Base-by-base conservation (phyloP, 1,139 yeast species). In the Yamadazyma mexicana region DNA sequence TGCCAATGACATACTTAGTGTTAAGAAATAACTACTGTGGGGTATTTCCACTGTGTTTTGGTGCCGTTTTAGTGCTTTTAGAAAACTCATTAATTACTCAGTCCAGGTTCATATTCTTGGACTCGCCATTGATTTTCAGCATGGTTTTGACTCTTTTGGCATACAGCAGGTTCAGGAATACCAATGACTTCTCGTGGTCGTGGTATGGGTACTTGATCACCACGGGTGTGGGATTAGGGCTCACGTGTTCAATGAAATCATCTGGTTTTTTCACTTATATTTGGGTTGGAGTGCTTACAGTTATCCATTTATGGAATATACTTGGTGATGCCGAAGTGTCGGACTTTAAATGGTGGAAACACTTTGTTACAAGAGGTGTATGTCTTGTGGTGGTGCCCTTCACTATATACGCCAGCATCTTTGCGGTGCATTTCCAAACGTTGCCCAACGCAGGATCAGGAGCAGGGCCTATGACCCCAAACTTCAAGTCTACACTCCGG, bases 81-180 rank as follows among this genome's bases (percentile, higher is more conserved):
- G 88, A 85, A 49, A 78, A 77, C 46, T 63, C 86, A 1, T 59
- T 79, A 35, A 69, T 75, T 3, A 62, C 77, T 1, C 77, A 75
- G 46, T 66, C 80, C 1, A 62, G 82, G 39, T 59, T 66, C 29
- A 64, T 83, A 25, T 62, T 81, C 36, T 56, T 74, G 10, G 84
- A 80, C 45, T 56, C 80, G 1, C 66, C 83, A 1, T 65, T 75
- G 44, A 50, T 83, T 38, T 66, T 77, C 23, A 66, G 73, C 17
- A 56, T 77, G 4, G 59, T 77, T 2, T 43, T 76, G 22, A 54
- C 75, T 0, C 55, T 78, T 3, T 73, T 61, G 42, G 57, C 66
- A n/a, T 70, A 74, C 61, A 74, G 75, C 49, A 60, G 59, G 42
- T 53, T 73, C 33, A 73, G 71, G 43, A 43, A 61, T 7, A 45